These are phyloP conservation scores for Podospora anserina DNA, from an alignment of 495 filamentous ascomycete species.

Conservation along the genomic window DNA sequence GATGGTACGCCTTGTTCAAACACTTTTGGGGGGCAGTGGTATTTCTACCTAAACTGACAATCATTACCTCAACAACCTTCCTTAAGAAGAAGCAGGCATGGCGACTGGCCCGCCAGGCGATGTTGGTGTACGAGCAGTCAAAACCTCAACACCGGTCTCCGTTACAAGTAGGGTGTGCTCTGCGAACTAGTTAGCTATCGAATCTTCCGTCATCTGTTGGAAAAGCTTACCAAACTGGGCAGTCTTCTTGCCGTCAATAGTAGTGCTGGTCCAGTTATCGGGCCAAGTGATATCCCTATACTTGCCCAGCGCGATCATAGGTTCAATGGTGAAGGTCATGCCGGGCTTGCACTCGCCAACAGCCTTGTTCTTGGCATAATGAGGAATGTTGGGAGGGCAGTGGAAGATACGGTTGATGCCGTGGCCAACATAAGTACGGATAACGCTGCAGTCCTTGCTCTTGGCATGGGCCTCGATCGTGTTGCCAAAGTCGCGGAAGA, in stretches of 20 bases:
- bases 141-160: slow-evolving; percentile 85
- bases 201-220: background rate
- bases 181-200: slow-evolving; percentile 26
- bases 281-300: slow-evolving; percentile 84
- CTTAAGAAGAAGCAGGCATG: slow-evolving; percentile 48
- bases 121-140: slow-evolving; percentile 76
- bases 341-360: slow-evolving; percentile 80
- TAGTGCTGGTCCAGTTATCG: slow-evolving; percentile 86
- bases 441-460: slow-evolving; percentile 70
- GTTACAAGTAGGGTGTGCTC: slow-evolving; percentile 95
- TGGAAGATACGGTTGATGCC: slow-evolving; percentile 86
- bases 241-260: slow-evolving; percentile 74
- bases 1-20: background rate
- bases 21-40: background rate
- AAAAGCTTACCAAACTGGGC: slow-evolving; percentile 68
- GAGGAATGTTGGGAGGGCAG: slow-evolving; percentile 77
- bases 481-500: slow-evolving; percentile 79
- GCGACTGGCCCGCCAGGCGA: slow-evolving; percentile 82
- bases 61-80: background rate
- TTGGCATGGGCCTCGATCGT: slow-evolving; percentile 86
- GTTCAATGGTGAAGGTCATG: slow-evolving; percentile 93
- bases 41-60: background rate
- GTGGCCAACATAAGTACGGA: slow-evolving; percentile 87
- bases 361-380: slow-evolving; percentile 89
- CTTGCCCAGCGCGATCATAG: slow-evolving; percentile 82